Percentiles rank a stretch among this genome's conserved stretches.
These are phyloP conservation scores for Capronia epimyces DNA, from an alignment of 2,329 filamentous ascomycete genomes.

Conservation along the genomic window DNA sequence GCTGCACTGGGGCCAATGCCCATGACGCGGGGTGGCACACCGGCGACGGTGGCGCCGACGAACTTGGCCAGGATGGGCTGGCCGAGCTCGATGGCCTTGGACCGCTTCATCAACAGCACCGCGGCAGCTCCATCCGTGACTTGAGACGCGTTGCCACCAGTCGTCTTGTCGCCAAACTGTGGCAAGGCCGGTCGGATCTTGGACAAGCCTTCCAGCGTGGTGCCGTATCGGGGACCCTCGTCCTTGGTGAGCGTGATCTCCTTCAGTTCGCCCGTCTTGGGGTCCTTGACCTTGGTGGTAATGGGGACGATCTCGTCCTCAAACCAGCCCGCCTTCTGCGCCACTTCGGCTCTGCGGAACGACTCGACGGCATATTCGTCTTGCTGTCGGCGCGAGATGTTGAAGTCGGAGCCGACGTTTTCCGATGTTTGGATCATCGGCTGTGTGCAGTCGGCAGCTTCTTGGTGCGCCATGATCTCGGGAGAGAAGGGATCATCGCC, in stretches of 20 bases:
- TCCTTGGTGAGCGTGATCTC: constrained; percentile 75
- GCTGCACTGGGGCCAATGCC: constrained; percentile 51
- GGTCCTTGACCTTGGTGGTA: constrained; percentile 72
- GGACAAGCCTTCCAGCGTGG: constrained; percentile 70
- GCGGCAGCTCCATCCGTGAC: constrained; percentile 92
- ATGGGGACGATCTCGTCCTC: constrained; percentile 93
- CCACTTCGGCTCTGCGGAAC: constrained; percentile 78
- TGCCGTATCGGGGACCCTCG: constrained; percentile 86
- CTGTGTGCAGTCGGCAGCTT: constrained; percentile 79
- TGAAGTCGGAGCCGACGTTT: constrained; percentile 89
- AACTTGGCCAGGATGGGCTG: constrained; percentile 94
- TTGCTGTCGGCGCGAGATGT: constrained; percentile 71
- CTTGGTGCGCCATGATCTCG: constrained; percentile 67
- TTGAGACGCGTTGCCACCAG: constrained; percentile 90
- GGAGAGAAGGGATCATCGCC: constrained; percentile 74
- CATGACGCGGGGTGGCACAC: constrained; percentile 91
- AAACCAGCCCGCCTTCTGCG: constrained; percentile 86
- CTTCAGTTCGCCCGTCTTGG: constrained; percentile 71
- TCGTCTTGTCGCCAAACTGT: constrained; percentile 78
- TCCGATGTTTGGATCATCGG: constrained; percentile 98
- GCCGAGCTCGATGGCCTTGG: constrained; percentile 75
- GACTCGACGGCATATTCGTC: constrained; percentile 83
- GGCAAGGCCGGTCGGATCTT: constrained; percentile 91
- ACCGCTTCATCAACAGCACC: constrained; percentile 88
- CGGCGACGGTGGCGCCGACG: constrained; percentile 83